A percentile compares a stretch with the other conserved stretches of the same genome.
Evolutionary conservation across 768 basidiomycete genomes (phyloP).

Genomic region (Termitomyces sp.): DNA sequence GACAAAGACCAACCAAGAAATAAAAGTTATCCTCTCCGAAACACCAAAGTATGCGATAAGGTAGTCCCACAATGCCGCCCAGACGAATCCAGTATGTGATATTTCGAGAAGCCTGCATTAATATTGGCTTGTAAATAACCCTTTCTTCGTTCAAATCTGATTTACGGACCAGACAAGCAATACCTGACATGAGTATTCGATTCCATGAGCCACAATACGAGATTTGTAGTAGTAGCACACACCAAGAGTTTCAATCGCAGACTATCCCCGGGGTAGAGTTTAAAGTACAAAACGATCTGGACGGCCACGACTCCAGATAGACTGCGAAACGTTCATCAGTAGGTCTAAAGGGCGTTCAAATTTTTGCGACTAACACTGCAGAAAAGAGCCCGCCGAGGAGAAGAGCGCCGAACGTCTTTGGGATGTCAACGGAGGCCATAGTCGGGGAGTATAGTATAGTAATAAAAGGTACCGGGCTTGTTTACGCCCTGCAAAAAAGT

Average conservation of each 20-base stretch:
- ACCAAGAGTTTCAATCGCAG: slow-evolving; percentile 12
- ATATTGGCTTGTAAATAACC: not conserved
- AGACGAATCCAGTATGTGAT: slow-evolving; percentile 31
- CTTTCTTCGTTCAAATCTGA: too few species aligned
- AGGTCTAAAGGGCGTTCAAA: too few species aligned
- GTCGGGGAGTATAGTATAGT: too few species aligned
- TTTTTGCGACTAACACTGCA: slow-evolving; percentile 10
- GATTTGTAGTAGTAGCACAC: not conserved
- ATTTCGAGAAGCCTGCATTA: slow-evolving; percentile 29
- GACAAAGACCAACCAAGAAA: not conserved
- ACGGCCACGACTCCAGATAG: slow-evolving; percentile 17
- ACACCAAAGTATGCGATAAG: not conserved
- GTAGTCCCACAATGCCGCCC: slow-evolving; percentile 28
- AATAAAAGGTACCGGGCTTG: too few species aligned
- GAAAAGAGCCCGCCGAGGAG: slow-evolving; percentile 19
- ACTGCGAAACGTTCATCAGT: slow-evolving; percentile 1
- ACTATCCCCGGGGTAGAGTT: slow-evolving; percentile 13
- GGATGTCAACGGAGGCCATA: slow-evolving; percentile 7
- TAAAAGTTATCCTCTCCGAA: not conserved
- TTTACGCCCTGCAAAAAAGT: too few species aligned
- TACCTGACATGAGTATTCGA: slow-evolving; percentile 6
- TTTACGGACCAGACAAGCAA: slow-evolving; percentile 10
- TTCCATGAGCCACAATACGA: too few species aligned
- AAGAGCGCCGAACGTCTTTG: slow-evolving; percentile 19
- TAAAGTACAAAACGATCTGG: slow-evolving; percentile 19